Evolutionary conservation across 768 basidiomycete species (phyloP).

Genomic region (Chalciporus pseudorubinellus): DNA sequence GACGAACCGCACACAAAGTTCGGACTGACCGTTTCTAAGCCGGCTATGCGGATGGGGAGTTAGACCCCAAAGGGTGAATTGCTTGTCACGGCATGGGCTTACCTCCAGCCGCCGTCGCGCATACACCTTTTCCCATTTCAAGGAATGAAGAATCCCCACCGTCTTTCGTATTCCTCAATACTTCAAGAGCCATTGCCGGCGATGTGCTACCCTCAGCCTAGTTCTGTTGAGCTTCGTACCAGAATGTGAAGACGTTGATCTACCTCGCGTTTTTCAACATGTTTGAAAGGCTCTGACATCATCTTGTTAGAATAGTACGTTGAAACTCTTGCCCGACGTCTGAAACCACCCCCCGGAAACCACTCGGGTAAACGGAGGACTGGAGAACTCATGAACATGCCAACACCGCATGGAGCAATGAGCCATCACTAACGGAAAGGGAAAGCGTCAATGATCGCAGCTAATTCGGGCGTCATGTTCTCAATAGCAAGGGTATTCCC

Average conservation of each 20-base stretch:
- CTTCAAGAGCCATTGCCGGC: conserved; percentile 14
- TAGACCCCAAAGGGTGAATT: neutral
- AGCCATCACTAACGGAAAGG: conserved; percentile 17
- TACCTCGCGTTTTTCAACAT: conserved; percentile 14
- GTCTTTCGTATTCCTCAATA: neutral
- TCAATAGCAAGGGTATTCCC: conserved; percentile 22
- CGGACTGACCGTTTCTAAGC: conserved; percentile 19
- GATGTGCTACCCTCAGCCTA: conserved; percentile 12
- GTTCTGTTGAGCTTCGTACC: neutral
- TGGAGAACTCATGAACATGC: neutral
- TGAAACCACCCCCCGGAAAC: conserved; percentile 28
- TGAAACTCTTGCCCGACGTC: conserved; percentile 16
- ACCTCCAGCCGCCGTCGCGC: conserved; percentile 17
- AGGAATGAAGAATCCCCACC: conserved; percentile 9
- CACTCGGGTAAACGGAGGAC: conserved; percentile 25
- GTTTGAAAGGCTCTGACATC: conserved; percentile 16
- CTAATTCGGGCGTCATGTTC: conserved; percentile 13
- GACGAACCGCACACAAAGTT: neutral
- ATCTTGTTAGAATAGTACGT: conserved; percentile 7
- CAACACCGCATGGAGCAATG: no score
- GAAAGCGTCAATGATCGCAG: conserved; percentile 19
- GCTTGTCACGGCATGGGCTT: neutral
- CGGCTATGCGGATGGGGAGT: conserved; percentile 8
- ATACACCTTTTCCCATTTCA: conserved; percentile 9
- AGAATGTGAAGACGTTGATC: neutral